Evolutionary conservation across 768 basidiomycete genomes (phyloP).

Genomic region (Clathrus columnatus): DNA sequence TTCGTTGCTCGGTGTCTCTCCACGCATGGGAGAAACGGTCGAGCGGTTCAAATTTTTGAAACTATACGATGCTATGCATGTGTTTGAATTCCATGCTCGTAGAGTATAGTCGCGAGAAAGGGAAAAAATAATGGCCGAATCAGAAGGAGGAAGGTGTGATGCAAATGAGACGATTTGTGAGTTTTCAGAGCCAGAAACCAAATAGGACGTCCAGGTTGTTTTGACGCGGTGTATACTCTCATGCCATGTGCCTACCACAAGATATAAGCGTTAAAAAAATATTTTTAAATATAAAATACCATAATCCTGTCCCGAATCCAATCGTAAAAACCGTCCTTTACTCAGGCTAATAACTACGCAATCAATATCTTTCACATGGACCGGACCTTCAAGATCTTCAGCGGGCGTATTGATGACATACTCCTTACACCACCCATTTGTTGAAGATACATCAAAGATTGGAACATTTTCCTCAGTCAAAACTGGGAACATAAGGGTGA

Average conservation of each 20-base stretch:
- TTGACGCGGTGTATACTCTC: slow-evolving; percentile 10
- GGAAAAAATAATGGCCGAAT: slow-evolving; percentile 69
- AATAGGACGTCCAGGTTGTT: slow-evolving; percentile 8
- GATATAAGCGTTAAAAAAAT: not conserved
- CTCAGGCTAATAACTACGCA: slow-evolving; percentile 53
- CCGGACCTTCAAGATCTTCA: slow-evolving; percentile 29
- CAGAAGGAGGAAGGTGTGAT: slow-evolving; percentile 67
- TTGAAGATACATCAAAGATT: slow-evolving; percentile 4
- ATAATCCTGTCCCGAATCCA: slow-evolving; percentile 33
- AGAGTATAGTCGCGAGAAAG: slow-evolving; percentile 82
- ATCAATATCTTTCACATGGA: slow-evolving; percentile 61
- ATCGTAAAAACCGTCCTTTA: slow-evolving; percentile 56
- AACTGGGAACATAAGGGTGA: slow-evolving; percentile 56
- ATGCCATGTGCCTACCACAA: slow-evolving; percentile 7
- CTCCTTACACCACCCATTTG: slow-evolving; percentile 45
- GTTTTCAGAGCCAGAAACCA: slow-evolving; percentile 27
- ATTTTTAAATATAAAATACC: not conserved
- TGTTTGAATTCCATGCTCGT: slow-evolving; percentile 64
- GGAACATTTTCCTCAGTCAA: slow-evolving; percentile 26
- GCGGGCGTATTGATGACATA: slow-evolving; percentile 50
- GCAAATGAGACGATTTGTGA: slow-evolving; percentile 65
- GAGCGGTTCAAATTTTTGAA: not conserved
- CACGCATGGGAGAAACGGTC: slow-evolving; percentile 14
- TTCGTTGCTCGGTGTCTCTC: slow-evolving; percentile 9
- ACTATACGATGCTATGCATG: slow-evolving; percentile 7